Base-by-base conservation (phyloP, 1,284 basidiomycete species). In the Pseudozyma sp. region DNA sequence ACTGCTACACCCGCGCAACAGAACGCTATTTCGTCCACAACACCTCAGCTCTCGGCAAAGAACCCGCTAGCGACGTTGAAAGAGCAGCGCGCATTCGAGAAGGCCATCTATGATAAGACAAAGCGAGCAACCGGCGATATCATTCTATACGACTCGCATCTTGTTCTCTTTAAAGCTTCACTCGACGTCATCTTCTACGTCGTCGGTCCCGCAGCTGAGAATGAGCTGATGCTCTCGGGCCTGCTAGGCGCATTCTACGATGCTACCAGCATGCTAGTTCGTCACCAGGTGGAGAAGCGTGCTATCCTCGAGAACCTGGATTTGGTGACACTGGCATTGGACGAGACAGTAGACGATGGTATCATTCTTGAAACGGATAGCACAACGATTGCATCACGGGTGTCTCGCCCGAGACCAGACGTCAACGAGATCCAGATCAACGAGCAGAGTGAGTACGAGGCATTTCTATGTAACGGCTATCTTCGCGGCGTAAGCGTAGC, bases 301-400 rank as follows among this genome's bases (percentile, higher is more conserved):
- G 93, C 92, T 16, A 91, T 99, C 48, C 87, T 99, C 59, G 97
- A 99, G 87, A 97, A 95, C 86, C 87, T 99, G 57, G 97, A 99
- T 86, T 84, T 99, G 70, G 93, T 97, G 6, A 87, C 97, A 55
- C 87, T 99, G 16, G 96, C 95, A 70, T 87, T 98, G 50, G 97
- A 99, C 86, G 97, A 99, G 88, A 95, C 94, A 7, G 91, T 99
- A 57, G 97, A 99, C 86, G 95, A 99, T 83, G 96, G 96, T 47
- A 93, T 99, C 85, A 96, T 99, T 77, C 91, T 99, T 51, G 96
- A 99, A 86, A 99, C 95, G 1, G 97, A 99, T 86, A 89, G 94
- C 5, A 91, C 93, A 0, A 93, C 95, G 11, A 97, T 99, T 82
- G 94, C 95, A 0, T 95, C 94, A 39, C 88, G 97, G 64, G 97